Evolutionary conservation across 169 alveolate genomes (phyloP).

Genomic region (Eimeria acervulina): DNA sequence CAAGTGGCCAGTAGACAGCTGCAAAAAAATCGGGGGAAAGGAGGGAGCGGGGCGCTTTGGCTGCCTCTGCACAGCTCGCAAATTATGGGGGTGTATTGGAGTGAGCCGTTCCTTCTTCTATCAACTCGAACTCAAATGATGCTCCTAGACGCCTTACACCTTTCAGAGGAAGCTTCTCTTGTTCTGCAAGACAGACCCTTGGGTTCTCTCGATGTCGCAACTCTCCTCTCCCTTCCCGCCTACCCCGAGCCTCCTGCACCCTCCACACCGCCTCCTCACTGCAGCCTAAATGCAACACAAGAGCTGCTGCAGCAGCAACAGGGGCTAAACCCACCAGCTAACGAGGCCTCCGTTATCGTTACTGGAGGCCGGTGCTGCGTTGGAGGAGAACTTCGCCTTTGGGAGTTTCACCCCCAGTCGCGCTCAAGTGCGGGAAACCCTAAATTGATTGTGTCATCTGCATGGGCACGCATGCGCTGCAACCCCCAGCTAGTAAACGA

Average conservation of each 20-base stretch:
- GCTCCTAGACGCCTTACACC: conserved; percentile 28
- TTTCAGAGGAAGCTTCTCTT: conserved; percentile 10
- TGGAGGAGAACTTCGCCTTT: conserved; percentile 72
- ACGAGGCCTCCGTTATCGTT: conserved; percentile 1
- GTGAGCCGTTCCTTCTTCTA: conserved; percentile 42
- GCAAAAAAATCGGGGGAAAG: neutral
- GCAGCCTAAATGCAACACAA: neutral
- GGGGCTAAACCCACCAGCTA: neutral
- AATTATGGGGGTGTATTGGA: conserved; percentile 5
- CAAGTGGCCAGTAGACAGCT: conserved; percentile 28
- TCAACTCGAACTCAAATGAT: conserved; percentile 49
- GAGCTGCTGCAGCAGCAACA: neutral
- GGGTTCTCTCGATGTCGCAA: conserved; percentile 23
- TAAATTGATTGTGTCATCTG: neutral
- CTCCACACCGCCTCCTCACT: neutral
- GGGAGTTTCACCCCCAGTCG: conserved; percentile 2
- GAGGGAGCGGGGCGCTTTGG: neutral
- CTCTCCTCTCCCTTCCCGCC: neutral
- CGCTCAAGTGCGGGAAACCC: neutral
- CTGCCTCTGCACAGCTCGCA: conserved; percentile 60
- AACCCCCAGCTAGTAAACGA: neutral
- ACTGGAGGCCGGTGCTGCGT: conserved; percentile 76
- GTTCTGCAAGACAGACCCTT: conserved; percentile 53
- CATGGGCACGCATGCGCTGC: neutral
- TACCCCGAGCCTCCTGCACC: neutral